Percentiles rank a stretch among this genome's conserved stretches.
These are phyloP conservation scores for Silene conica DNA, from an alignment of 148 eudicot species.

Conservation along the genomic window DNA sequence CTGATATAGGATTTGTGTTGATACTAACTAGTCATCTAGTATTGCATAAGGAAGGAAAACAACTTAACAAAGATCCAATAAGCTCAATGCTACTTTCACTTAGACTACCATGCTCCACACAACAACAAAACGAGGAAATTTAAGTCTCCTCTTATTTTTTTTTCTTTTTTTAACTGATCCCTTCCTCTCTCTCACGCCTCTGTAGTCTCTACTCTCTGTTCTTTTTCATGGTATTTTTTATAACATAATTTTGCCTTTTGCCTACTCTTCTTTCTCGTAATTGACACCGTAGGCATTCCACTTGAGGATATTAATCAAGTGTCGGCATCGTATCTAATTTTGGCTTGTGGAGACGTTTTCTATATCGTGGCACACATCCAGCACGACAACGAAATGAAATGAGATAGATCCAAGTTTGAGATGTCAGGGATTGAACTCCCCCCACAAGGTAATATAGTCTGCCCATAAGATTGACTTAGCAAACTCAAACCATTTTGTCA, in stretches of 20 bases:
- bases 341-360: no score
- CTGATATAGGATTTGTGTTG: not conserved
- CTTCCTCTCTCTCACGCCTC: no score
- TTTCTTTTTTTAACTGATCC: no score
- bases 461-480: not conserved
- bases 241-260: not conserved
- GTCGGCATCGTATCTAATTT: no score
- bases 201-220: no score
- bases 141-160: not conserved
- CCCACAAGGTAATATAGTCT: not conserved
- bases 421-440: not conserved
- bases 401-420: not conserved
- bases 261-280: not conserved
- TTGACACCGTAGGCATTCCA: no score
- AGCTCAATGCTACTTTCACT: not conserved
- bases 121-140: not conserved
- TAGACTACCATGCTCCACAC: not conserved
- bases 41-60: not conserved
- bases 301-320: no score
- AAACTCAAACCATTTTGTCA: not conserved
- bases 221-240: no score
- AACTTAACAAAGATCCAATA: not conserved
- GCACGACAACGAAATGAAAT: no score
- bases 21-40: not conserved
- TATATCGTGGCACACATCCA: no score